These are phyloP conservation scores for Guillardia theta DNA, from an alignment of 78 protist genomes.

Conservation along the genomic window DNA sequence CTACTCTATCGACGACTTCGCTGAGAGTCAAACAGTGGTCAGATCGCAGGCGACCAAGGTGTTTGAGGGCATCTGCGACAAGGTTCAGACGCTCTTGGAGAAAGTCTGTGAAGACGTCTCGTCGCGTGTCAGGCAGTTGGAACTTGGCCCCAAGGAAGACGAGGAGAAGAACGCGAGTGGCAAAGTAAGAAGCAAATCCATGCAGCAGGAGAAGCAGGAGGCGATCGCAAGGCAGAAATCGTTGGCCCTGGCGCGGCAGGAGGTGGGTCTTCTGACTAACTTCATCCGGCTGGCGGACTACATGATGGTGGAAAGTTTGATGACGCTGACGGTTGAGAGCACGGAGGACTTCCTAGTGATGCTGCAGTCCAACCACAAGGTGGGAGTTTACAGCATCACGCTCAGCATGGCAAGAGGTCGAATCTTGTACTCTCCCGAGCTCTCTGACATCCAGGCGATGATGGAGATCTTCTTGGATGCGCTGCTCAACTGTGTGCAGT, in stretches of 20 bases:
- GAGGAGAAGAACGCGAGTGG: neutral
- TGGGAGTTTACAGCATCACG: neutral
- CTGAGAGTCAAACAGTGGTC: neutral
- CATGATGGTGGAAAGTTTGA: slow-evolving; percentile 48
- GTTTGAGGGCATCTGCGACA: neutral
- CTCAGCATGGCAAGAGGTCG: too few relatives aligned
- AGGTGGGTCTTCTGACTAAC: neutral
- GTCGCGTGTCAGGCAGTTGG: neutral
- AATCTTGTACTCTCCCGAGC: neutral
- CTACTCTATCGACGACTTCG: neutral
- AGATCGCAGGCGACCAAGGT: neutral
- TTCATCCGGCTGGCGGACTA: slow-evolving; percentile 62
- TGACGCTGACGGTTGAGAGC: neutral
- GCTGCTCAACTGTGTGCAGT: neutral
- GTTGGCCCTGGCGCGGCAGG: neutral
- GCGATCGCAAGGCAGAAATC: neutral
- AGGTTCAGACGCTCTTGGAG: neutral
- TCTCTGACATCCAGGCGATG: neutral
- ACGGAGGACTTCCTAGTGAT: neutral
- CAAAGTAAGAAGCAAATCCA: neutral
- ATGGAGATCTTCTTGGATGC: too few relatives aligned
- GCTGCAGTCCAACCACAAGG: neutral
- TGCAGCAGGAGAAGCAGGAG: neutral
- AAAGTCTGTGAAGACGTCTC: neutral
- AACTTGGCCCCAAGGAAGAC: neutral